Percentiles rank a stretch among this genome's conserved stretches.
phyloP scores from a whole-genome alignment of 805 yeast species.

The Candida nanaspora region DNA sequence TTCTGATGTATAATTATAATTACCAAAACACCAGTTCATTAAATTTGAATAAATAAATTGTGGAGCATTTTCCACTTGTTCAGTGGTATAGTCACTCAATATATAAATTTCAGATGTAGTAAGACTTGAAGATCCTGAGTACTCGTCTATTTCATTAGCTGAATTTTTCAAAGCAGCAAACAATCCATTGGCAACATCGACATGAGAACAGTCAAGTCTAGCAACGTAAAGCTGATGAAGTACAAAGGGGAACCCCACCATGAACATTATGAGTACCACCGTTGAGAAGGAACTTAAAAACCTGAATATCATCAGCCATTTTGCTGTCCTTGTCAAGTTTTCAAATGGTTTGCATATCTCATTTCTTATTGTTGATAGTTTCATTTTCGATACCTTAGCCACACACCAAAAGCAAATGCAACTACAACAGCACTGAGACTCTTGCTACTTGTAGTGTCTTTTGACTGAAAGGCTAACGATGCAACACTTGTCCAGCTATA shows the following conservation, averaged over 20 bases:
- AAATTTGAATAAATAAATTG: conserved; percentile 36
- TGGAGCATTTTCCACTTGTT: conserved; percentile 40
- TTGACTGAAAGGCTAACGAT: too few relatives aligned
- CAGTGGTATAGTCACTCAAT: conserved; percentile 37
- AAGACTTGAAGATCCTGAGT: conserved; percentile 23
- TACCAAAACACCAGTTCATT: conserved; percentile 40
- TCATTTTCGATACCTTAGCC: conserved; percentile 10
- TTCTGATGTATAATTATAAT: conserved; percentile 22
- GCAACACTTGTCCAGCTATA: too few relatives aligned
- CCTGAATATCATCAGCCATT: conserved; percentile 14
- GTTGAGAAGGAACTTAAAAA: conserved; percentile 6
- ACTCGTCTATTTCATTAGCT: conserved; percentile 2
- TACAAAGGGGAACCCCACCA: conserved; percentile 7
- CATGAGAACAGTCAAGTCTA: conserved; percentile 41
- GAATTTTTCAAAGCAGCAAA: conserved; percentile 33
- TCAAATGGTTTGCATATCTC: conserved; percentile 14
- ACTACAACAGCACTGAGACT: too few relatives aligned
- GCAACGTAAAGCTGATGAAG: conserved; percentile 16
- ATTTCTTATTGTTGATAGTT: not conserved
- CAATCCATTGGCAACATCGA: conserved; percentile 47
- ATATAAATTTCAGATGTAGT: conserved; percentile 44
- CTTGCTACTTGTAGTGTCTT: too few relatives aligned
- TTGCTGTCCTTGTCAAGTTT: conserved; percentile 20
- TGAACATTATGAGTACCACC: conserved; percentile 4
- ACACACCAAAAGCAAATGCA: too few relatives aligned